Evolutionary conservation across 208 protist species (phyloP), one percentile per base, ranked within the genome.

Genomic region (Crithidia sp.): DNA sequence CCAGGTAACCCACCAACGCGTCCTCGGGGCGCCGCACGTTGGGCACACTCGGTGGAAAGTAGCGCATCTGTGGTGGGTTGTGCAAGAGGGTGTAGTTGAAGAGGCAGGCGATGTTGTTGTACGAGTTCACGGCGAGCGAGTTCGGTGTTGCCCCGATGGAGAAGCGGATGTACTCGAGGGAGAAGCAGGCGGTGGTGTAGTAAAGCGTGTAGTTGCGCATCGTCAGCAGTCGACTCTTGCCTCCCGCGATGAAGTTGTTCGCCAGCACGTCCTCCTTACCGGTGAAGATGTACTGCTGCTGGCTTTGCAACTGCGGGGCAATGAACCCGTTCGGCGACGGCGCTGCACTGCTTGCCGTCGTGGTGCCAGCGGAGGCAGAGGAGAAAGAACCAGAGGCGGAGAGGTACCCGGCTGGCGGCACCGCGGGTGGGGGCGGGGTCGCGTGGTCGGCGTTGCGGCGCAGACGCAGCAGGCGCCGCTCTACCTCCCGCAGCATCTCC

Each of bases 61-160:
- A 91, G 44, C 63, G 74, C 50, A 71, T 77, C 52, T 84, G 71
- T 47, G 56, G 71, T 14, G 87, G 81, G 62, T 87, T 85, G 62
- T 90, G 87, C 68, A 95, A 62, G n/a, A 90, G 84, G 16, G 49
- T 19, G 64, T 94, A 87, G 66, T 90, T 87, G 71, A 89, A 95
- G n/a, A 93, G 75, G 47, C 84, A 94, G 4, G 89, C 90, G 62
- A 97, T 95, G 77, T 95, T 97, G 75, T 90, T 91, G 81, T 97
- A 97, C 52, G 83, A 90, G 84, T 97, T 95, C 12, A 92, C 79
- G 3, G 81, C 76, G 4, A 94, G 40, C 61, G 82, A 63, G 39
- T 76, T 53, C 54, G 86, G 71, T 28, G 76, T 74, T 45, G 89
- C 83, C 16, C 62, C 71, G 73, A 86, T 84, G 37, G 87, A 82